These are phyloP conservation scores for Psilocybe sp. DNA, from an alignment of 768 basidiomycete species.

Conservation along the genomic window DNA sequence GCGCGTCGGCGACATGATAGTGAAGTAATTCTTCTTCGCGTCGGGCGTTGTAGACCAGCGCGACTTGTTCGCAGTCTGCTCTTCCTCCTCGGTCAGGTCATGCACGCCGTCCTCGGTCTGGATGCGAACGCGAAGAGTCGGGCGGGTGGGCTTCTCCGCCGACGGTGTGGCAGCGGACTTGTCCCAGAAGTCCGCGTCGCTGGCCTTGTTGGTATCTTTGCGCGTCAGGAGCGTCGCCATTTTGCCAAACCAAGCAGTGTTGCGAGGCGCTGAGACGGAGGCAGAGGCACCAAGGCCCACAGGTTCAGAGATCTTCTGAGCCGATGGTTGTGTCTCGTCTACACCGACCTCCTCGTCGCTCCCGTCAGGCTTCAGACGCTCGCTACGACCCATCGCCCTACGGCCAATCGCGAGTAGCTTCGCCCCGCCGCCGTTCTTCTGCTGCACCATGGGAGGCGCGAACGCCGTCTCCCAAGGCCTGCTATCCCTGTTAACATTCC, in stretches of 20 bases:
- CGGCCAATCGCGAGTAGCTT: conserved; percentile 45
- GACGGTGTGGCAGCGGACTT: no score
- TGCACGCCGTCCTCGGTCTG: background rate
- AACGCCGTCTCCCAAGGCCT: background rate
- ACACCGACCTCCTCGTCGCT: conserved; percentile 21
- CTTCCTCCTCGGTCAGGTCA: background rate
- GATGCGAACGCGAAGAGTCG: background rate
- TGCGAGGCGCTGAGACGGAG: conserved; percentile 8
- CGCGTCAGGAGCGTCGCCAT: conserved; percentile 23
- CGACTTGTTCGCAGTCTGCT: conserved; percentile 14
- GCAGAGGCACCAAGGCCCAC: conserved; percentile 13
- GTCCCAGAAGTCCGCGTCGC: conserved; percentile 12
- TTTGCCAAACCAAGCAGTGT: conserved; percentile 33
- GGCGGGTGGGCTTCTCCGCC: no score
- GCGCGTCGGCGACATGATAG: conserved; percentile 24
- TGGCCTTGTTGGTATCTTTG: conserved; percentile 15
- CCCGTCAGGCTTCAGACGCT: conserved; percentile 24
- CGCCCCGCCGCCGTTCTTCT: conserved; percentile 27
- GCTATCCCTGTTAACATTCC: background rate
- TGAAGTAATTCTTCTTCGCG: conserved; percentile 29
- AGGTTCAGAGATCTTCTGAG: no score
- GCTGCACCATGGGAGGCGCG: background rate
- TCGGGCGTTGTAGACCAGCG: conserved; percentile 39
- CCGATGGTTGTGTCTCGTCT: no score
- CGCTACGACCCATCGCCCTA: conserved; percentile 29